Evolutionary conservation across 345 rosid species (phyloP), one percentile per base, ranked within the genome.

Genomic region (Ricinus communis): DNA sequence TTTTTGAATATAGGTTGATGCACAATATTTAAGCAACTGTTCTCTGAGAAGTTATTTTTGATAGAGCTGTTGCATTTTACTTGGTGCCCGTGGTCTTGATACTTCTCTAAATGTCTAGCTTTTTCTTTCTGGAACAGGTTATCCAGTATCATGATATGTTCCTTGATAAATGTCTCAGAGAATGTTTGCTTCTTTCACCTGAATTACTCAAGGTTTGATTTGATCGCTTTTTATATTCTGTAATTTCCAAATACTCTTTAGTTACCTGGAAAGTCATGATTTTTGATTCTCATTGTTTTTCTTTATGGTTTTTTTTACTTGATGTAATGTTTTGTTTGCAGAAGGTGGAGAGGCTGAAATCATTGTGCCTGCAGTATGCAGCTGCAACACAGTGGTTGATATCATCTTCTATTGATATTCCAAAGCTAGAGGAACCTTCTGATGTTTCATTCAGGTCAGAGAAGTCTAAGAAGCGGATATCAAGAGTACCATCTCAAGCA

Each of bases 331-430:
- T n/a, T n/a, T n/a, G 60, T 33, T 52, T 84, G 82, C 90, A 95
- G 99, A 92, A 90, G 81, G 90, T 92, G 85, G 97, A 87, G 84
- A 95, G 75, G 88, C 71, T 95, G 80, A 90, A 90, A 82, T 85
- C 89, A 5, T 65, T 92, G 76, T 95, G 98, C 77, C 79, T 90
- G 69, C 97, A 90, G 71, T 95, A 90, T 70, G 97, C 97, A 6
- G 91, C 94, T 25, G 99, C 99, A 31, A 87, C 96, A 57, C 97
- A 90, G 72, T 92, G 99, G 98, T 75, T 95, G 77, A 86, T 95
- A 87, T 85, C 99, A 59, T 90, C 97, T 19, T 90, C 97, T 21
- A 46, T 89, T 18, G 93, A 87, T 73, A 85, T 92, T 63, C 80
- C 80, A 25, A 81, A 83, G 71, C 69, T 66, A 36, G 84, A 82